Evolutionary conservation across 2,329 filamentous ascomycete genomes (phyloP), one percentile per base, ranked within the genome.

Genomic region (Pestalotiopsis sp.): DNA sequence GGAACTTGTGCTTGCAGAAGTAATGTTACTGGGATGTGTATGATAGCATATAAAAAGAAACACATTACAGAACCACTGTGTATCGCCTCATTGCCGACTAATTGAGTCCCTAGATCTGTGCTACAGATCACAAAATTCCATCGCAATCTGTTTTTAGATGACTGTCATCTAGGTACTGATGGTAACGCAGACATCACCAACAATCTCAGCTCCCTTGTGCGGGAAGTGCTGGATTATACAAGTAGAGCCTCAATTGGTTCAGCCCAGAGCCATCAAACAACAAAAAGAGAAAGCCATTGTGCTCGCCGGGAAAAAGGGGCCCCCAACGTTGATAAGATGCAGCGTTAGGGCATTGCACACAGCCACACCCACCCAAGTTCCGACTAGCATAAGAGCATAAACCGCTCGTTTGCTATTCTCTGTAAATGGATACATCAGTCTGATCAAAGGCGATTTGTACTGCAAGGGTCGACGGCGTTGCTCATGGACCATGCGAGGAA

Each of bases 381-480:
- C 24, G 17, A 63, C 26, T 26, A 63, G 26, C 60, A 44, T 63
- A 63, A 63, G 17, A 63, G 60, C 60, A 63, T 63, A 44, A 39
- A 35, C 60, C 24, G 60, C 60, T 14, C 30, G 38, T 63, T 44
- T 63, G 60, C 24, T 63, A 26, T 44, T 63, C 35, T 63, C 39
- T 63, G 60, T 63, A 26, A 63, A 63, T 40, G 60, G 60, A 63
- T 35, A 26, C 4, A 63, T 35, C 60, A 63, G 60, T 63, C 60
- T 63, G 24, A 26, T 35, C 17, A 63, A n/a, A 63, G 60, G 60
- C 35, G 24, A 26, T 35, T 63, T 63, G 30, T 39, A 63, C 35
- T 26, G 17, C 35, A 35, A 63, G 26, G n/a, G 14, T 26, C n/a
- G n/a, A 60, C 38, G 60, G 26, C 60, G 13, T 63, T 63, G 24